Evolutionary conservation across 495 filamentous ascomycete genomes (phyloP), one percentile per base, ranked within the genome.

Genomic region (Penicillium atrosanguineum): DNA sequence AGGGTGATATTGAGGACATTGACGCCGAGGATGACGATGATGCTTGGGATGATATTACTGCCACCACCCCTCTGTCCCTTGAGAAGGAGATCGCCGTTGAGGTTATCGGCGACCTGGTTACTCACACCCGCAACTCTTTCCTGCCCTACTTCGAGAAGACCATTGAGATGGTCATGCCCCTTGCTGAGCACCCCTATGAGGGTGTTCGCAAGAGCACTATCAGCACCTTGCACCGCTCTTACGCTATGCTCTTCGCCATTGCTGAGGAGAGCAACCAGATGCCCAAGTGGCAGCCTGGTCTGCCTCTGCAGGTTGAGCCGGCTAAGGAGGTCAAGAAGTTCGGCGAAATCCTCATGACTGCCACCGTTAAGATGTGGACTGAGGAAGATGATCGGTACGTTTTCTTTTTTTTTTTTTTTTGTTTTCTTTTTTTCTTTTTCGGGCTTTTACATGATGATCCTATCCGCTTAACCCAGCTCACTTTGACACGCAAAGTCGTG

Each of bases 381-480:
- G 89, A 94, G 59, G 95, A 98, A 71, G 81, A 83, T 62, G 94
- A 97, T 71, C 86, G 91, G 94, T 96, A 87, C 61, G 87, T 66
- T 34, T 34, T 26, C 31, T 20, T 15, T 46, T 29, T 76, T 82
- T 63, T 57, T 55, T 52, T 45, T 62, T 41, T 48, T 53, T 36
- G 42, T 56, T 61, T 42, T 55, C 51, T 41, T 43, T 46, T 42
- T 38, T n/a, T 46, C 31, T 49, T 50, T 55, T 55, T 52, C 14
- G 18, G 63, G 65, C 34, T 44, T 59, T 69, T 63, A 60, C 69
- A 91, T 93, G 91, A 97, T 96, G 90, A 96, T 56, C 73, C 71
- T 72, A 71, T 71, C 84, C 89, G 90, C 89, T 94, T 90, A 87
- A 92, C 93, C 91, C 91, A 97, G 91, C 91, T 97, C 93, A 96